These are phyloP conservation scores for Neurospora sp. DNA, from an alignment of 495 filamentous ascomycete species.

Conservation along the genomic window DNA sequence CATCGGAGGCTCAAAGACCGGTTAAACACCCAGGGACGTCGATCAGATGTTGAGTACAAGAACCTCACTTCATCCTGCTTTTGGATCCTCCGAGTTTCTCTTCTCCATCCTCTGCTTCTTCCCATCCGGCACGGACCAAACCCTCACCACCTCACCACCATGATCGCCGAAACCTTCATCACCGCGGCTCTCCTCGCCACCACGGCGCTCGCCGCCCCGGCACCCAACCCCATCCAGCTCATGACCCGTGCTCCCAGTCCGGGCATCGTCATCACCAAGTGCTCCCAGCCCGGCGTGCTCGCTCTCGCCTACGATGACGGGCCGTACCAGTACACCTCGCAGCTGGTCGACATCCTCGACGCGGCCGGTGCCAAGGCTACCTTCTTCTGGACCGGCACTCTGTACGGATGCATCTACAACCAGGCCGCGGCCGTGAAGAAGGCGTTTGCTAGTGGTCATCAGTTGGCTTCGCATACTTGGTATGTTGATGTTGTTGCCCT, in stretches of 20 bases:
- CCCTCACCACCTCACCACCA: conserved; percentile 4
- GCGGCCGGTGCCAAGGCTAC: conserved; percentile 49
- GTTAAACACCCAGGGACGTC: neutral
- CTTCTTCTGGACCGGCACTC: conserved; percentile 46
- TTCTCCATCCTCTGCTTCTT: neutral
- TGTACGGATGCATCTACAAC: conserved; percentile 48
- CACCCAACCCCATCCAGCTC: conserved; percentile 23
- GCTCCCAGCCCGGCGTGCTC: conserved; percentile 30
- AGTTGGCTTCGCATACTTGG: conserved; percentile 44
- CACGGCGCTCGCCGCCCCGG: conserved; percentile 18
- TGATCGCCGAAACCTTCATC: conserved; percentile 20
- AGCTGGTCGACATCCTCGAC: conserved; percentile 56
- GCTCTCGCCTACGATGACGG: conserved; percentile 64
- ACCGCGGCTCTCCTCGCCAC: conserved; percentile 20
- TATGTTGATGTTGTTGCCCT: conserved; percentile 1
- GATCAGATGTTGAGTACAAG: neutral
- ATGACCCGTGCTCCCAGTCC: conserved; percentile 27
- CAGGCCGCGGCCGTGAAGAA: conserved; percentile 37
- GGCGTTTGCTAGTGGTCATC: conserved; percentile 38
- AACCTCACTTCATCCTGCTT: neutral
- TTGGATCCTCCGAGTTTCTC: neutral
- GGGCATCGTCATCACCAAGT: conserved; percentile 32
- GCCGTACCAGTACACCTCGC: conserved; percentile 54
- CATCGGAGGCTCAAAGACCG: neutral
- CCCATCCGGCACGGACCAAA: neutral